Base-by-base conservation (phyloP, 306 rosid genomes). In the Pyrus bretschneideri region DNA sequence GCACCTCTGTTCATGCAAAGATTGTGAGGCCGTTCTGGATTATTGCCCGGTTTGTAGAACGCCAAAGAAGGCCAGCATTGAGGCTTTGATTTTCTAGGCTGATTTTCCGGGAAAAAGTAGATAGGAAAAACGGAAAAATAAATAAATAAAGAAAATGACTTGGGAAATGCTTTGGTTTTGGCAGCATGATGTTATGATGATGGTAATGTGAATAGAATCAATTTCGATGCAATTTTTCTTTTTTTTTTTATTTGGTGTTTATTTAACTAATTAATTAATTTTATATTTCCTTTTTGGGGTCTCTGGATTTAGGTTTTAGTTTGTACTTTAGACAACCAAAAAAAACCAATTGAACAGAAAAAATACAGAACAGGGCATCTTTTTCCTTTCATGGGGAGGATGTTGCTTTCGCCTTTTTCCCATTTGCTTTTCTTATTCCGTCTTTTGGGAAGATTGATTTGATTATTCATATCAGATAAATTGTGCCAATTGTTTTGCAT, bases 1-100 rank as follows among this genome's bases (percentile, higher is more conserved):
- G 66, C 98, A 91, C 71, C 93, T 91, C 31, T 89, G 94, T 81
- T 88, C 91, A 9, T 93, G 99, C 88, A 81, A 81, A 72, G 81
- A 23, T 58, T 95, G 99, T 18, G 93, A 90, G 69, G n/a, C 82
- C 23, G 69, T 71, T 46, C 84, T 95, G 59, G 82, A 90, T 78
- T 80, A 83, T 66, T 95, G 97, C 78, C 97, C 97, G 6, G 87
- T 92, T 8, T 90, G 97, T 76, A 59, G 52, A 65, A 69, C 81
- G 81, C 81, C 79, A 30, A 92, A 90, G 91, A 95, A 88, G 66
- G 86, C 88, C 45, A 79, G 80, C 69, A 88, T 92, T 65, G 96
- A 92, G 85, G 83, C 94, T 71, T 70, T 86, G 72, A 84, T 86
- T 78, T 83, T 83, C 87, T 93, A 85, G 88, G 84, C 84, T 67